Base-by-base conservation (phyloP, 495 filamentous ascomycete genomes). In the Entonaema liquescens region DNA sequence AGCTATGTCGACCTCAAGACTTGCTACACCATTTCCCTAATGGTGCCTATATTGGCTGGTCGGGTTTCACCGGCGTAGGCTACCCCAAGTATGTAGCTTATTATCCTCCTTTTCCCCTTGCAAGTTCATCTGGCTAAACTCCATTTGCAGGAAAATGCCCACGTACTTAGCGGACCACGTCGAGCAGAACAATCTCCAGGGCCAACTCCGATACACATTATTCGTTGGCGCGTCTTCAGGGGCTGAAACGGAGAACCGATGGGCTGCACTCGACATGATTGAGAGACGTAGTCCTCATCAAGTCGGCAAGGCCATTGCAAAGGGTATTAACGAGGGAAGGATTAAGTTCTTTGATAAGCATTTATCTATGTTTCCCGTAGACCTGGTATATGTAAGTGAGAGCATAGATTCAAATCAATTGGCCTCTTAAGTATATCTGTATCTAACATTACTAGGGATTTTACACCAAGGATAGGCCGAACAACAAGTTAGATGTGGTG, bases 301-400 rank as follows among this genome's bases (percentile, higher is more conserved):
- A 74, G 93, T 97, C 68, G 93, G 93, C 73, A 97, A 97, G 83
- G 86, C 91, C 63, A 97, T 97, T 64, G 86, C 93, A 54, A 95
- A 93, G 83, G 93, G 93, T 2, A 96, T 97, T 80, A 97, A 97
- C 76, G 88, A 89, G 68, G 93, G 93, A 12, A 87, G 89, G 59
- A 97, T 97, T 71, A 90, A 94, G 50, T 97, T 97, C 81, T 97
- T 97, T 65, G 93, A 97, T 76, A 92, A 97, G 81, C 93, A 97
- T 83, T 77, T 97, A 71, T 91, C 89, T 80, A 97, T 96, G 93
- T 97, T 97, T 79, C 93, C 93, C 25, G 88, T 90, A 47, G 93
- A 97, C 82, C 81, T 97, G 69, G 89, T 95, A 60, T 93, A 93
- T 76, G 91, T 90, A 77, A 77, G 87, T 85, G 50, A 26, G 42